phyloP scores from a whole-genome alignment of 345 rosid genomes.

The Physaria fendleri region DNA sequence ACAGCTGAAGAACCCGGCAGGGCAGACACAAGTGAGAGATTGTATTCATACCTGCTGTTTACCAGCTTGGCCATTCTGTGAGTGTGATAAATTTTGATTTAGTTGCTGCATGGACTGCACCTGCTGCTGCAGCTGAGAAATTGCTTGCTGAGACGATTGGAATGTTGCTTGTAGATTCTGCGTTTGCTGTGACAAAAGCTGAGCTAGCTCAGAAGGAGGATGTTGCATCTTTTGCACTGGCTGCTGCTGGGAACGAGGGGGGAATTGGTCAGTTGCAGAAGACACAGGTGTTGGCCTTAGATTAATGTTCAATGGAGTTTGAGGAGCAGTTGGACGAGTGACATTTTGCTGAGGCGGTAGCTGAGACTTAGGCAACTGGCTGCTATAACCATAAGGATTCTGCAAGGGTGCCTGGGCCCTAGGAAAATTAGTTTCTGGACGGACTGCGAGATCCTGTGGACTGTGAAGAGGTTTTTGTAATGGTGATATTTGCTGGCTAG shows the following conservation, averaged over 20 bases:
- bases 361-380: slow-evolving; percentile 52
- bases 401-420: slow-evolving; percentile 42
- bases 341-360: slow-evolving; percentile 44
- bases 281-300: slow-evolving; percentile 38
- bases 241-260: slow-evolving; percentile 53
- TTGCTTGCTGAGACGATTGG: slow-evolving; percentile 91
- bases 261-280: slow-evolving; percentile 45
- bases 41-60: slow-evolving; percentile 63
- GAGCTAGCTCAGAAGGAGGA: slow-evolving; percentile 91
- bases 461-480: slow-evolving; percentile 53
- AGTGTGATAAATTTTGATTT: slow-evolving; percentile 43
- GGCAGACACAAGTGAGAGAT: background rate
- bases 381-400: slow-evolving; percentile 40
- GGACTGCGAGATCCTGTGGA: slow-evolving; percentile 49
- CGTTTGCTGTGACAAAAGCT: slow-evolving; percentile 84
- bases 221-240: slow-evolving; percentile 59
- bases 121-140: slow-evolving; percentile 93
- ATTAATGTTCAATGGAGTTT: slow-evolving; percentile 45
- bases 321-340: slow-evolving; percentile 38
- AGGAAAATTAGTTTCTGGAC: slow-evolving; percentile 36
- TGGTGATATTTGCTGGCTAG: slow-evolving; percentile 57
- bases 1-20: background rate
- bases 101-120: slow-evolving; percentile 86
- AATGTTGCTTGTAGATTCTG: slow-evolving; percentile 83
- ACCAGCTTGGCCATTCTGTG: slow-evolving; percentile 49